These are phyloP conservation scores for Trichaptum fuscoviolaceum DNA, from an alignment of 768 basidiomycete genomes.

Conservation along the genomic window DNA sequence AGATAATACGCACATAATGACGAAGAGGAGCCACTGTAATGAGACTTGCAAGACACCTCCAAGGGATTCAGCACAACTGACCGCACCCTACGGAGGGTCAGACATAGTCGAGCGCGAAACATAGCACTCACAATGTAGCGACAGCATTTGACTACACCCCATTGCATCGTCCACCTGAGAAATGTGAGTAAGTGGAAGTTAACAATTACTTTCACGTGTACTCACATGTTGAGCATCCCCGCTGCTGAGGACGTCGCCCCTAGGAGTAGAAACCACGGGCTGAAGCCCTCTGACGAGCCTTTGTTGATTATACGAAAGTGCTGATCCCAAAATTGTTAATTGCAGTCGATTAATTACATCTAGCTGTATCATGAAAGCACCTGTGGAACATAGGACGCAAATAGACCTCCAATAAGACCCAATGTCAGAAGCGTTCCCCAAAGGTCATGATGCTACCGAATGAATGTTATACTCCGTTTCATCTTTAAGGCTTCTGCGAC, in stretches of 20 bases:
- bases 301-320: conserved; percentile 76
- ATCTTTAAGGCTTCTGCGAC: too few species aligned
- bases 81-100: conserved; percentile 44
- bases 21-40: conserved; percentile 82
- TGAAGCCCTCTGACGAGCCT: conserved; percentile 83
- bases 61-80: conserved; percentile 71
- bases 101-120: not conserved
- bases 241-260: conserved; percentile 82
- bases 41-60: conserved; percentile 81
- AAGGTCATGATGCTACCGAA: conserved; percentile 63
- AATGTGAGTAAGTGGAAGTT: conserved; percentile 17
- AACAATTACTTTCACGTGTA: conserved; percentile 1
- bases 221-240: conserved; percentile 80
- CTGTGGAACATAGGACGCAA: conserved; percentile 83
- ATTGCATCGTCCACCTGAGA: conserved; percentile 76
- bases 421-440: conserved; percentile 59
- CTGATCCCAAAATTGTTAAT: conserved; percentile 28
- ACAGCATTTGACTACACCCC: conserved; percentile 80
- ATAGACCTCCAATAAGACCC: conserved; percentile 63
- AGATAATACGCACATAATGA: conserved; percentile 61
- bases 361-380: conserved; percentile 35
- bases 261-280: conserved; percentile 85
- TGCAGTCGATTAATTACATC: conserved; percentile 17
- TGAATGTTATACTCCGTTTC: too few species aligned
- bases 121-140: conserved; percentile 53